Conservation (phyloP, 192 early-diverging fungal species). For the Haplosporangium gracile region DNA sequence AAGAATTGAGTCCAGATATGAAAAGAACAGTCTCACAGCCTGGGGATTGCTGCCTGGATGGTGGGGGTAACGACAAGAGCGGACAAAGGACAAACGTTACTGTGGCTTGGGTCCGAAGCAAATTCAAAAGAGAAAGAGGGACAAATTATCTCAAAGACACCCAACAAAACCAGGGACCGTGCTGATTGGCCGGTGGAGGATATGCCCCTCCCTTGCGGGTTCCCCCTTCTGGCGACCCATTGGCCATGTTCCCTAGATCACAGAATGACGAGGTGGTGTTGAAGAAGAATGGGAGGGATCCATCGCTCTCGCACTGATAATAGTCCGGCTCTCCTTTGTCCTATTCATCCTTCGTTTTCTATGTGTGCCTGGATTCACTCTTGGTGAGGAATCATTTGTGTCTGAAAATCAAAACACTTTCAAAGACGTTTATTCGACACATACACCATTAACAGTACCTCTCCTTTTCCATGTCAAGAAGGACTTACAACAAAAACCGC, state of each 20-base stretch:
- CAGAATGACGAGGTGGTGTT: not conserved
- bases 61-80: not conserved
- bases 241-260: slow-evolving; percentile 2
- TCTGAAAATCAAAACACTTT: not conserved
- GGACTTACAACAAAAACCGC: too few relatives aligned
- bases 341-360: too few relatives aligned
- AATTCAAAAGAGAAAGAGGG: not conserved
- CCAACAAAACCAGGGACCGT: slow-evolving; percentile 10
- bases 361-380: not conserved
- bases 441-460: not conserved
- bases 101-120: slow-evolving; percentile 4
- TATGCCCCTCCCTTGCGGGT: not conserved
- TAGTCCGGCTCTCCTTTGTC: too few relatives aligned
- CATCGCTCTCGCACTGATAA: too few relatives aligned
- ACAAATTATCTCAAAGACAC: not conserved
- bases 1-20: not conserved
- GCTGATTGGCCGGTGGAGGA: not conserved
- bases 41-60: not conserved
- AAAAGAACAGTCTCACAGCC: not conserved
- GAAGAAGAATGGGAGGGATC: not conserved
- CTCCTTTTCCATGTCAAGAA: not conserved
- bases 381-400: not conserved
- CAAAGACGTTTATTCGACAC: not conserved
- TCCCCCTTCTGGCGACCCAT: slow-evolving; percentile 6
- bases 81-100: too few relatives aligned